Evolutionary conservation across 2,329 filamentous ascomycete genomes (phyloP).

Genomic region (Cytospora chrysosperma): DNA sequence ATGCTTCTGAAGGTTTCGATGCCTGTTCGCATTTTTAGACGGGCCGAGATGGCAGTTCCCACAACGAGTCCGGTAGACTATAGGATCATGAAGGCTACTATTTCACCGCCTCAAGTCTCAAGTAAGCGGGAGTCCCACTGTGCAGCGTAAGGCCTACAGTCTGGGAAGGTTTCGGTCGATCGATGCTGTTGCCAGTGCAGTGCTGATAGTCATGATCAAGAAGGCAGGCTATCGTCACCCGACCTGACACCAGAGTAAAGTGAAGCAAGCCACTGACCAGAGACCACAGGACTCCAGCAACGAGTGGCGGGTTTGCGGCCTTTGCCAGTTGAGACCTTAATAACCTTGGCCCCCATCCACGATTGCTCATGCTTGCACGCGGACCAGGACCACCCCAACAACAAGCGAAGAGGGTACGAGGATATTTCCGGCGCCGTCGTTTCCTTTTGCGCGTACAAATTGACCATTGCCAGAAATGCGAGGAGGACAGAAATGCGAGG

Average conservation of each 20-base stretch:
- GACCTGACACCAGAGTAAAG: neutral
- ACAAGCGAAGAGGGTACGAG: neutral
- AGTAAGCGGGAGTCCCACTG: constrained; percentile 14
- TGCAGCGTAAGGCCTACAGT: constrained; percentile 7
- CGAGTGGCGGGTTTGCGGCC: constrained; percentile 12
- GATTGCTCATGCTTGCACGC: constrained; percentile 3
- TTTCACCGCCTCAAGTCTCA: constrained; percentile 9
- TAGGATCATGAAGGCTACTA: neutral
- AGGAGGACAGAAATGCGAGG: no score
- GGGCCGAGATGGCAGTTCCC: no score
- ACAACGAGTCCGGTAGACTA: neutral
- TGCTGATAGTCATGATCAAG: neutral
- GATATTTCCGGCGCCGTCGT: neutral
- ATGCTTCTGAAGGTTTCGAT: no score
- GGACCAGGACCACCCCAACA: neutral
- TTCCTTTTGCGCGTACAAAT: neutral
- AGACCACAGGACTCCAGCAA: constrained; percentile 7
- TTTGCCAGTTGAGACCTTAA: neutral
- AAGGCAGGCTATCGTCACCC: neutral
- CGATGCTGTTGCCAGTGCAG: neutral
- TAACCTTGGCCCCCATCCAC: constrained; percentile 8
- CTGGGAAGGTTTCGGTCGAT: constrained; percentile 2
- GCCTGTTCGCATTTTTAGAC: no score
- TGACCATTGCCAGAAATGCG: neutral
- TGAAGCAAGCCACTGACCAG: neutral